These are phyloP conservation scores for Coemansia sp. DNA, from an alignment of 192 early-diverging fungal species.

Conservation along the genomic window DNA sequence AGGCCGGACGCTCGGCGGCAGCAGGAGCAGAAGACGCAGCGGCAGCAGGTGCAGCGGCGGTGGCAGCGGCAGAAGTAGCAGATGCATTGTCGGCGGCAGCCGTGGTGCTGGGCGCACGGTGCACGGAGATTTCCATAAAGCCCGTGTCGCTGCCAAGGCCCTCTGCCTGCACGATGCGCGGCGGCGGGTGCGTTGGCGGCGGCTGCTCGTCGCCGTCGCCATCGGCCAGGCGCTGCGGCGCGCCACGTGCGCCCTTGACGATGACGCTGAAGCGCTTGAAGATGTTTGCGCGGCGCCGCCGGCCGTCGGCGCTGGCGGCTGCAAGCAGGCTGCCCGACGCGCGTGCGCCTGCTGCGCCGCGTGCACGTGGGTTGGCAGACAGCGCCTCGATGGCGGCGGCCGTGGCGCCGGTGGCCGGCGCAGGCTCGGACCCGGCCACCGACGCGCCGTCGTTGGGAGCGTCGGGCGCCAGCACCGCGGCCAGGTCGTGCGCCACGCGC, in stretches of 20 bases:
- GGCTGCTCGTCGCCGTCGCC: slow-evolving; percentile 1
- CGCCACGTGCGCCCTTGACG: slow-evolving; percentile 39
- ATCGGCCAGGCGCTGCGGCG: slow-evolving; percentile 13
- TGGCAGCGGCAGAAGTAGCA: background rate
- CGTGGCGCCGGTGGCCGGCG: no score
- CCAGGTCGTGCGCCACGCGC: slow-evolving; percentile 19
- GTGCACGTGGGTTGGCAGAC: slow-evolving; percentile 23
- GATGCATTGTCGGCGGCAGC: background rate
- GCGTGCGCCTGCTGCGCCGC: slow-evolving; percentile 17
- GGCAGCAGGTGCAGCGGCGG: background rate
- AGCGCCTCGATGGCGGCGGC: slow-evolving; percentile 49
- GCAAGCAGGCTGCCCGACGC: no score
- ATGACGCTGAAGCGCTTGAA: slow-evolving; percentile 47
- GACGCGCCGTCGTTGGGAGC: no score
- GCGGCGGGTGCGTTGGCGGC: slow-evolving; percentile 13
- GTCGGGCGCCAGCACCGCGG: slow-evolving; percentile 7
- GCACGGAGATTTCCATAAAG: slow-evolving; percentile 43
- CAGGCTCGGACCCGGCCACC: no score
- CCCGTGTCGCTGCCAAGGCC: slow-evolving; percentile 31
- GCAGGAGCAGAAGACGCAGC: background rate
- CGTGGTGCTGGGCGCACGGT: slow-evolving; percentile 8
- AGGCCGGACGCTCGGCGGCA: no score
- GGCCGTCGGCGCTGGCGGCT: no score
- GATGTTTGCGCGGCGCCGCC: slow-evolving; percentile 36
- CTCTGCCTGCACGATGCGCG: slow-evolving; percentile 38